These are phyloP conservation scores for Fusarium sp. DNA, from an alignment of 2,329 filamentous ascomycete species.

Conservation along the genomic window DNA sequence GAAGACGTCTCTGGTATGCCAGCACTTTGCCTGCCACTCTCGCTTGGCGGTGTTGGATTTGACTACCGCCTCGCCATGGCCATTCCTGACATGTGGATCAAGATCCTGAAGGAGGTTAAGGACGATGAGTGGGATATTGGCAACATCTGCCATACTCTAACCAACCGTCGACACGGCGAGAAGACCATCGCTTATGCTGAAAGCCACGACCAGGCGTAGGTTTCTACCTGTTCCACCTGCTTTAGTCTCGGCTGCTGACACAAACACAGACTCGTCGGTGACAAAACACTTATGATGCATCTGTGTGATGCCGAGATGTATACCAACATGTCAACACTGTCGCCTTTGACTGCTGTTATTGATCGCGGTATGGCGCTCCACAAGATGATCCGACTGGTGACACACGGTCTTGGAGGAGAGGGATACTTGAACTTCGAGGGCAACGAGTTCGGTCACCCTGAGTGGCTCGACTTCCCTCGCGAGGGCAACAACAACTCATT, in stretches of 20 bases:
- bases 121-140: slow-evolving; percentile 94
- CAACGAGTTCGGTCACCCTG: slow-evolving; percentile 98
- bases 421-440: slow-evolving; percentile 99
- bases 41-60: slow-evolving; percentile 91
- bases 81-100: slow-evolving; percentile 98
- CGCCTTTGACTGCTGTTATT: slow-evolving; percentile 87
- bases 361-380: slow-evolving; percentile 91
- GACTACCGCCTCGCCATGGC: slow-evolving; percentile 99
- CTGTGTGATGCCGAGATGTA: slow-evolving; percentile 97
- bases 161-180: slow-evolving; percentile 92
- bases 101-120: slow-evolving; percentile 92
- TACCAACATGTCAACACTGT: slow-evolving; percentile 92
- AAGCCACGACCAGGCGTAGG: slow-evolving; percentile 96
- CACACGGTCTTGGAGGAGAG: slow-evolving; percentile 91
- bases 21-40: slow-evolving; percentile 87
- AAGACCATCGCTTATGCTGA: slow-evolving; percentile 99
- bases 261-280: slow-evolving; percentile 80
- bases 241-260: slow-evolving; percentile 38
- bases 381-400: slow-evolving; percentile 97
- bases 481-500: slow-evolving; percentile 93
- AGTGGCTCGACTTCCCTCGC: slow-evolving; percentile 98
- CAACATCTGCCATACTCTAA: slow-evolving; percentile 85
- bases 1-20: slow-evolving; percentile 99
- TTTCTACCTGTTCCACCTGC: slow-evolving; percentile 39
- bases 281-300: slow-evolving; percentile 98